Base-by-base conservation (phyloP, 2,329 filamentous ascomycete species). In the Aureobasidium sp. region DNA sequence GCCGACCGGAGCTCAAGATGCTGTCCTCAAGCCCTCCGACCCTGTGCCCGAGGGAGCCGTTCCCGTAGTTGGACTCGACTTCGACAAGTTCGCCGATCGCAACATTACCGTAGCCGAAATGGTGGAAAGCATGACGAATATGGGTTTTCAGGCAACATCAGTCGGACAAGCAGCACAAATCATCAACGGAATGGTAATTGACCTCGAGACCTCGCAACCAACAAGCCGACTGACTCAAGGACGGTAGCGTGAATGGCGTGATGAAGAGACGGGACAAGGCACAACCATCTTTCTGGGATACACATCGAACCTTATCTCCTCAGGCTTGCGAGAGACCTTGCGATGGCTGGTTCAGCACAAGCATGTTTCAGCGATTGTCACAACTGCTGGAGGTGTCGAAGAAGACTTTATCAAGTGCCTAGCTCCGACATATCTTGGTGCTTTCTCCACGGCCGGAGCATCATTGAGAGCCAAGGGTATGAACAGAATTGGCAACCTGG, bases 371-470 rank as follows among this genome's bases (percentile, higher is more conserved):
- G 89, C 88, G 67, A 90, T 99, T 69, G 94, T 99, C 64, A 96
- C 94, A 29, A 96, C 94, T 0, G 94, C 94, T 0, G 94, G 94
- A 48, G 94, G 94, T 55, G 85, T 99, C 58, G 94, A 99, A 75
- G 94, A 99, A 74, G 94, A 99, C 75, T 86, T 99, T 62, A 99
- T 99, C 82, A 99, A 99, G 78, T 99, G 94, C 69, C 85, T 99
- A 2, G 94, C 89, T 11, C 87, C 91, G 58, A 99, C 94, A 0
- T 99, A 97, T 75, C 85, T 97, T 71, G 90, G 91, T 48, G 87
- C 89, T 1, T 99, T 97, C 76, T 84, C 82, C 57, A 86, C 90
- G 0, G 77, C 82, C 0, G 94, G 94, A 14, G 87, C 89, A 9
- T 83, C 85, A 1, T 82, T 99, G 27, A 89, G 94, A 42, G 82